Evolutionary conservation across 2,329 filamentous ascomycete species (phyloP), one percentile per base, ranked within the genome.

Genomic region (Trichoderma aggressivum): DNA sequence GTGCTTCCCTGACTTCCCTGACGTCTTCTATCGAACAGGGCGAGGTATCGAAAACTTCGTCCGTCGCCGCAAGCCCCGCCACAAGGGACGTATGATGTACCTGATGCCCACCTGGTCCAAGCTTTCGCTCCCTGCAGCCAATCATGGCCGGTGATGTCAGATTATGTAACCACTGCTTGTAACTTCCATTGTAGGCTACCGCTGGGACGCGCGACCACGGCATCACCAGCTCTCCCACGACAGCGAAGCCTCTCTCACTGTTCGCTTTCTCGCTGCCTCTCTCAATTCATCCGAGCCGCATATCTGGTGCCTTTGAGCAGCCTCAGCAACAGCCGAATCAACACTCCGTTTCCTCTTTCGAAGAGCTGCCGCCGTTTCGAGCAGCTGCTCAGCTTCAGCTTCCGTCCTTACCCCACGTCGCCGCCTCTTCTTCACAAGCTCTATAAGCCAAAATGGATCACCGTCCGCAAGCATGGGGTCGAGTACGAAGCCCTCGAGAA

Each of bases 401-500:
- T 28, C 36, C 55, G n/a, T 68, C 30, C 36, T 60, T 69, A 69
- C 65, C 65, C 65, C 65, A 69, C 65, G 65, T 69, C 39, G 65
- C 34, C 65, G 65, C 64, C 26, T 26, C 65, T 69, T 69, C 65
- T 18, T 68, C 68, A 65, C 70, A 73, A 71, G 43, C 55, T 58
- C 69, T 50, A 62, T 62, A 69, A 47, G 7, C 28, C 56, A 69
- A 36, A 24, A 92, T 92, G 90, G 90, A 92, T 82, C 90, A 92
- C 83, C 87, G 90, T 82, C 90, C 90, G 79, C 89, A 91, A 84
- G 87, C 87, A 79, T 92, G 90, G 90, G 90, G 90, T 75, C 89
- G 90, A 84, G 90, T 92, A 87, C 80, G 89, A 84, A 14, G 24
- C 14, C 12, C 24, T 34, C 10, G 4, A 18, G 28, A 21, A 14